phyloP scores from a whole-genome alignment of 2,329 filamentous ascomycete genomes.

The Claviceps monticola region DNA sequence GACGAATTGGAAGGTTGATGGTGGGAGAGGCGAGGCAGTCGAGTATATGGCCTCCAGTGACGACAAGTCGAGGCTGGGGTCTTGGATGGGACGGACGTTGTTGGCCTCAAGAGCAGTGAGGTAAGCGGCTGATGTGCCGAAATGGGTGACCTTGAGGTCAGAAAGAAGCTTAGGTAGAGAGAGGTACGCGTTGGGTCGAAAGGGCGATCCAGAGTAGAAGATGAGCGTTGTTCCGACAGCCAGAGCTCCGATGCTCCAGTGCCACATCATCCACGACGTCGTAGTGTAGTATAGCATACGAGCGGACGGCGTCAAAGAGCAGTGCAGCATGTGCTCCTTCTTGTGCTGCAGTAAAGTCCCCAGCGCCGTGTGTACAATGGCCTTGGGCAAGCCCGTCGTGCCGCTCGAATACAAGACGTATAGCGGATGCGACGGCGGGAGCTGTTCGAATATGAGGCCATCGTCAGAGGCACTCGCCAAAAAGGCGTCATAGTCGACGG shows the following conservation, averaged over 20 bases:
- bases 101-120: conserved; percentile 82
- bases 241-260: conserved; percentile 82
- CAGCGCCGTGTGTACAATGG: conserved; percentile 82
- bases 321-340: conserved; percentile 85
- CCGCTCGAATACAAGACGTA: conserved; percentile 92
- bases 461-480: conserved; percentile 27
- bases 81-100: conserved; percentile 40
- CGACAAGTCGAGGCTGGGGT: conserved; percentile 42
- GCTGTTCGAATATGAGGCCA: conserved; percentile 54
- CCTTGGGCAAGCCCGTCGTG: conserved; percentile 78
- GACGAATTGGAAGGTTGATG: conserved; percentile 83
- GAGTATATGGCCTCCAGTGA: conserved; percentile 78
- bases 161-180: conserved; percentile 75
- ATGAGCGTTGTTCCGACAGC: conserved; percentile 72
- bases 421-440: conserved; percentile 74
- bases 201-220: conserved; percentile 87
- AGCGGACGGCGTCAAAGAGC: conserved; percentile 59
- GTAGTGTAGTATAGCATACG: conserved; percentile 89
- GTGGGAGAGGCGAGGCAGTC: conserved; percentile 81
- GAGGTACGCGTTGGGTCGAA: conserved; percentile 62
- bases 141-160: conserved; percentile 73
- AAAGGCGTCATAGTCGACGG: conserved; percentile 31
- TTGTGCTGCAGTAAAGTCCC: conserved; percentile 93
- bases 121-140: conserved; percentile 90
- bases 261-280: conserved; percentile 99